Percentiles rank a stretch among this genome's conserved stretches.
Evolutionary conservation across 1,284 basidiomycete genomes (phyloP).

Genomic region (Cerrena zonata): DNA sequence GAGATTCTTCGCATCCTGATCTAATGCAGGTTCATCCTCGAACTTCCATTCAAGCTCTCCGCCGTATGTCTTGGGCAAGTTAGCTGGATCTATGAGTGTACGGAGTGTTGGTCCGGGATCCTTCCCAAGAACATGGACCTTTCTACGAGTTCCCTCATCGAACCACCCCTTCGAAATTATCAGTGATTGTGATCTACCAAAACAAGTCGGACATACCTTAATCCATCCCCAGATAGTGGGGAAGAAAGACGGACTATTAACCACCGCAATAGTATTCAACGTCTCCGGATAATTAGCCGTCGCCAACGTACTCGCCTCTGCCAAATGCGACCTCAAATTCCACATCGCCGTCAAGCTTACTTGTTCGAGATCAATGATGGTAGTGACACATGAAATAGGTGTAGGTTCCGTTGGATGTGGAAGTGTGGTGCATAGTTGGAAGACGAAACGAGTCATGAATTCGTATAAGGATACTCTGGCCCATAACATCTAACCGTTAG

Average conservation of each 20-base stretch:
- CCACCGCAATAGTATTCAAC: slow-evolving; percentile 54
- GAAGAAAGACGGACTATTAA: slow-evolving; percentile 75
- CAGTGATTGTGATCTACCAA: too few relatives aligned
- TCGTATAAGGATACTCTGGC: slow-evolving; percentile 56
- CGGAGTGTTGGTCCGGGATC: slow-evolving; percentile 47
- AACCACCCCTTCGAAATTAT: slow-evolving; percentile 66
- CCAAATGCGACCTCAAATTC: slow-evolving; percentile 61
- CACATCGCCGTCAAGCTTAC: slow-evolving; percentile 63
- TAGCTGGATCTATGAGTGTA: slow-evolving; percentile 45
- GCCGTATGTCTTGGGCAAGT: slow-evolving; percentile 65
- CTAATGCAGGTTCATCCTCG: slow-evolving; percentile 55
- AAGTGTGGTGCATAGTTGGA: slow-evolving; percentile 62
- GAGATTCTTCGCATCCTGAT: slow-evolving; percentile 42
- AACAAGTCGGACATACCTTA: slow-evolving; percentile 52
- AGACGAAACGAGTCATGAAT: slow-evolving; percentile 55
- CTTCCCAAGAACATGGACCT: slow-evolving; percentile 63
- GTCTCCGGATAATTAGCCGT: slow-evolving; percentile 79
- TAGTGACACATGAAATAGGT: slow-evolving; percentile 58
- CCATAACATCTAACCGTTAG: too few relatives aligned
- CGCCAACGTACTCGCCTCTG: slow-evolving; percentile 66
- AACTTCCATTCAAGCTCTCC: slow-evolving; percentile 65
- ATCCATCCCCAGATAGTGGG: slow-evolving; percentile 76
- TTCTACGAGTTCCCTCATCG: slow-evolving; percentile 66
- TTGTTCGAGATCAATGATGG: slow-evolving; percentile 68
- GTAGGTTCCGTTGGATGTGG: slow-evolving; percentile 48